phyloP scores from a whole-genome alignment of 1,284 basidiomycete genomes.

The Trichosporon ovoides region DNA sequence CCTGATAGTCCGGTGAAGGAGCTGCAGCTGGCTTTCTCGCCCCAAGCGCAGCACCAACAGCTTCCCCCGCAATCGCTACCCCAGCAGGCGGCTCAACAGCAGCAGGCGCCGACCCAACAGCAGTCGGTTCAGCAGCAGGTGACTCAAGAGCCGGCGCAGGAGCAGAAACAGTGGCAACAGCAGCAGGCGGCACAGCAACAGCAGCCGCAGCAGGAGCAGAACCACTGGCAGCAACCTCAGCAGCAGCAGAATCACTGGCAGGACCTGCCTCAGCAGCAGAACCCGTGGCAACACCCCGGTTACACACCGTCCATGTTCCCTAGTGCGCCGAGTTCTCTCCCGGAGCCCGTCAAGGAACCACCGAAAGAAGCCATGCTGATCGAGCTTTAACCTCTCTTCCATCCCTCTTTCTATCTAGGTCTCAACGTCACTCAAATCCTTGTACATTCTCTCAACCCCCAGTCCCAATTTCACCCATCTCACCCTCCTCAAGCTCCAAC shows the following conservation, averaged over 20 bases:
- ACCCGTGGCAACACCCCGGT: conserved; percentile 10
- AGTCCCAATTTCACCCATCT: too few relatives aligned
- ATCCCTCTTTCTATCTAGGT: not conserved
- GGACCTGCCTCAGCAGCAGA: too few relatives aligned
- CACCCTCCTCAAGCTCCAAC: not conserved
- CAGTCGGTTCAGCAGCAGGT: conserved; percentile 5
- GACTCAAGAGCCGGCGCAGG: too few relatives aligned
- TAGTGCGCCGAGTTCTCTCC: conserved; percentile 56
- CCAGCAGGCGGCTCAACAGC: not conserved
- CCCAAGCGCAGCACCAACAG: too few relatives aligned
- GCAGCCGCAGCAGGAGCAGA: too few relatives aligned
- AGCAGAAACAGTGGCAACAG: too few relatives aligned
- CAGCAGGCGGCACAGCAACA: too few relatives aligned
- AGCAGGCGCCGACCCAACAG: not conserved
- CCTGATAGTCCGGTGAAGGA: not conserved
- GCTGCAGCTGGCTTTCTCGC: too few relatives aligned
- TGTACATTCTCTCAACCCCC: too few relatives aligned
- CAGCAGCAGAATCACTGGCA: conserved; percentile 8
- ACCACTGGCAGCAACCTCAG: conserved; percentile 13
- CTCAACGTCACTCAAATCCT: not conserved
- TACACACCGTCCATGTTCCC: conserved; percentile 18
- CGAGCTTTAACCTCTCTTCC: conserved; percentile 40
- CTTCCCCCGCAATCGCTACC: not conserved
- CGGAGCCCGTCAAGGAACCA: conserved; percentile 58
- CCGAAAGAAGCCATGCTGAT: conserved; percentile 79